Evolutionary conservation across 73 alveolate species (phyloP).

Genomic region (Paramecium primaurelia): DNA sequence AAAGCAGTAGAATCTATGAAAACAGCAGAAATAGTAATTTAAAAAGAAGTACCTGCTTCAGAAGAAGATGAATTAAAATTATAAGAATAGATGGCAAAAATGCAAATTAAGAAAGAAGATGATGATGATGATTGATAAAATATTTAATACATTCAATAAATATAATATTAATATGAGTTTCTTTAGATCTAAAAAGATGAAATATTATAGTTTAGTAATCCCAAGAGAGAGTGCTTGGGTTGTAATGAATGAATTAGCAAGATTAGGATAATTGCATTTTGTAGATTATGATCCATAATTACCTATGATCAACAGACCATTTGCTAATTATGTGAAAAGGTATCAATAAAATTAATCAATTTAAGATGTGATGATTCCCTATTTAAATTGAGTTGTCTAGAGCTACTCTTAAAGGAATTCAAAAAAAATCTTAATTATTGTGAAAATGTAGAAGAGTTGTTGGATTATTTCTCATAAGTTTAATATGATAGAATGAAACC

Average conservation of each 20-base stretch:
- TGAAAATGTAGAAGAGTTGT: conserved; percentile 5
- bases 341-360: not conserved
- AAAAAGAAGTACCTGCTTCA: not conserved
- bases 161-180: conserved; percentile 66
- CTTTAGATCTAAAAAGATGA: conserved; percentile 90
- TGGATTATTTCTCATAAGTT: conserved; percentile 51
- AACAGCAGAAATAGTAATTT: conserved; percentile 15
- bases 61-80: conserved; percentile 11
- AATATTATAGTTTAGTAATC: conserved; percentile 82
- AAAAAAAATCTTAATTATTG: conserved; percentile 63
- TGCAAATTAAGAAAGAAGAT: not conserved
- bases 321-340: conserved; percentile 46
- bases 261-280: conserved; percentile 39
- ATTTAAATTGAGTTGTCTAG: conserved; percentile 51
- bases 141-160: not conserved
- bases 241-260: conserved; percentile 85
- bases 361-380: conserved; percentile 77
- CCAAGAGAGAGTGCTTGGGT: conserved; percentile 92
- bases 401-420: conserved; percentile 55
- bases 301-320: conserved; percentile 18
- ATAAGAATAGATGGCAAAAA: not conserved
- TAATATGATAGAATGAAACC: not conserved
- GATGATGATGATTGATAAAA: conserved; percentile 29
- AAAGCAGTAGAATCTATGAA: conserved; percentile 6
- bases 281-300: conserved; percentile 40